phyloP scores from a whole-genome alignment of 2,329 filamentous ascomycete genomes.

The Fusarium proliferatum region DNA sequence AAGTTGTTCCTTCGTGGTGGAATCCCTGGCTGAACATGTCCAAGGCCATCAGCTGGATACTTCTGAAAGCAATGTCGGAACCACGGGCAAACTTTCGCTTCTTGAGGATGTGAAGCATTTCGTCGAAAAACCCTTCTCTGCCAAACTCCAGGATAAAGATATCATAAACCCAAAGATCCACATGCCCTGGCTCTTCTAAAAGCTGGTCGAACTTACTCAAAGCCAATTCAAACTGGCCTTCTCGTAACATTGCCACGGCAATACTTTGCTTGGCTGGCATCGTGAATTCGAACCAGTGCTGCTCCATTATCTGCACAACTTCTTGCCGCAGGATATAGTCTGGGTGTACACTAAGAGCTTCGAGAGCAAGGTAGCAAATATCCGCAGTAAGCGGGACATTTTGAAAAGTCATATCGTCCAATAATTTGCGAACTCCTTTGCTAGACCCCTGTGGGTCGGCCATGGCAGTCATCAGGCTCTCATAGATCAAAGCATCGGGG shows the following conservation, averaged over 20 bases:
- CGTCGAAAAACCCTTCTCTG: conserved; percentile 78
- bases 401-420: conserved; percentile 76
- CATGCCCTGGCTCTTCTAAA: conserved; percentile 62
- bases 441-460: conserved; percentile 74
- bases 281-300: conserved; percentile 68
- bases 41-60: conserved; percentile 78
- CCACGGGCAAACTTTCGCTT: conserved; percentile 57
- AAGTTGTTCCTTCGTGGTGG: conserved; percentile 72
- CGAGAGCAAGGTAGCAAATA: conserved; percentile 77
- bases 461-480: conserved; percentile 80
- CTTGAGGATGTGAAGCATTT: conserved; percentile 76
- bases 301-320: conserved; percentile 78
- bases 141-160: conserved; percentile 80
- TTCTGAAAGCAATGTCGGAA: conserved; percentile 55
- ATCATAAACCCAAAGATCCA: conserved; percentile 81
- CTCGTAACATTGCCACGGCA: conserved; percentile 79
- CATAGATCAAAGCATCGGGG: conserved; percentile 73
- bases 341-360: conserved; percentile 83
- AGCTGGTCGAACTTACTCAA: conserved; percentile 76
- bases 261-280: conserved; percentile 73
- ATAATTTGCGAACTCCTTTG: conserved; percentile 68
- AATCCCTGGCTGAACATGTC: conserved; percentile 75
- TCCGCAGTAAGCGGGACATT: conserved; percentile 71
- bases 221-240: conserved; percentile 85
- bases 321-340: conserved; percentile 81